These are phyloP conservation scores for Auricularia sp. DNA, from an alignment of 768 basidiomycete species.

Conservation along the genomic window DNA sequence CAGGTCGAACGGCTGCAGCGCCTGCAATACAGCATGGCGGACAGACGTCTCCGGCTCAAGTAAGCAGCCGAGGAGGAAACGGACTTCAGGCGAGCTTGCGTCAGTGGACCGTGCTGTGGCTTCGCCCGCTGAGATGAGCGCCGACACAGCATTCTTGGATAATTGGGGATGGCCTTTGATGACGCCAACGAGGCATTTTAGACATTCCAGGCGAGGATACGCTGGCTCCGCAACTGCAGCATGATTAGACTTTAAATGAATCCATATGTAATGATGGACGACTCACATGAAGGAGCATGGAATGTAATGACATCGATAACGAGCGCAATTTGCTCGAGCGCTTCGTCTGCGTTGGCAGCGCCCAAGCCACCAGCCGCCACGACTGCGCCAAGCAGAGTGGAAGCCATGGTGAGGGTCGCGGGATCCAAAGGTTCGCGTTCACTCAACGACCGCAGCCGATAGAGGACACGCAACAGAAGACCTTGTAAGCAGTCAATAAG, in stretches of 20 bases:
- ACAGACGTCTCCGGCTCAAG: conserved; percentile 82
- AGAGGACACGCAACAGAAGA: conserved; percentile 73
- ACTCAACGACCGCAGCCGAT: conserved; percentile 69
- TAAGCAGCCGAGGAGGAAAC: conserved; percentile 59
- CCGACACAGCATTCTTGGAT: conserved; percentile 71
- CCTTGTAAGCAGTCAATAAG: conserved; percentile 28
- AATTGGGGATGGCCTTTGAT: conserved; percentile 71
- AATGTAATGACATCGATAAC: conserved; percentile 57
- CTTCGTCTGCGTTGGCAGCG: conserved; percentile 58
- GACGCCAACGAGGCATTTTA: conserved; percentile 59
- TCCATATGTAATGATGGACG: too few species aligned
- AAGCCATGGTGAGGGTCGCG: conserved; percentile 73
- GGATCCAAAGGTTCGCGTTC: conserved; percentile 77
- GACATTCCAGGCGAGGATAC: conserved; percentile 65
- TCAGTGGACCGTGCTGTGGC: conserved; percentile 49
- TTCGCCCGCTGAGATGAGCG: conserved; percentile 71
- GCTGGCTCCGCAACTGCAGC: conserved; percentile 50
- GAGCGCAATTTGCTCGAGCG: conserved; percentile 72
- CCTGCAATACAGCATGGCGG: conserved; percentile 80
- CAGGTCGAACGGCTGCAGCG: conserved; percentile 89
- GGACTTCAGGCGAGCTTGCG: conserved; percentile 52
- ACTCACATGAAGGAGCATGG: conserved; percentile 31
- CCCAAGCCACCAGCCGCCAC: conserved; percentile 59
- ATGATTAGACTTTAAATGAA: background rate
- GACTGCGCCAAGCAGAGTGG: conserved; percentile 64